These are phyloP conservation scores for Penicillium olsonii DNA, from an alignment of 2,329 filamentous ascomycete genomes.

Conservation along the genomic window DNA sequence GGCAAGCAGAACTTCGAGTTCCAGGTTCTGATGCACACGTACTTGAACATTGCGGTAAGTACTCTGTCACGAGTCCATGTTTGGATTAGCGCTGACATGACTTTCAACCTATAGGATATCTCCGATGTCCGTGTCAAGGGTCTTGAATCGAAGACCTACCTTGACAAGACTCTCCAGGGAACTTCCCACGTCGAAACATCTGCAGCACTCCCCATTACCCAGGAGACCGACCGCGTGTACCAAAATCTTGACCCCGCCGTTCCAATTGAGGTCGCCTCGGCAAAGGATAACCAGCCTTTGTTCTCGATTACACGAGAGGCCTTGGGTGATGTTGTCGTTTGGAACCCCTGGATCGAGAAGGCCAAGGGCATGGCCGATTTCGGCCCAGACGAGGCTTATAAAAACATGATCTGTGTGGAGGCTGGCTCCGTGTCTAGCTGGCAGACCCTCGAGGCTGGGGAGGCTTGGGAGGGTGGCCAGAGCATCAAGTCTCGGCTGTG, in stretches of 20 bases:
- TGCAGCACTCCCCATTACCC: constrained; percentile 66
- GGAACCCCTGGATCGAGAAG: constrained; percentile 95
- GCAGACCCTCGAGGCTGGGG: constrained; percentile 80
- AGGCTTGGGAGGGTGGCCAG: constrained; percentile 66
- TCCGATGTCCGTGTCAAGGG: constrained; percentile 70
- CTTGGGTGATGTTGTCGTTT: constrained; percentile 84
- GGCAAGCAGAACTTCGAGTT: constrained; percentile 82
- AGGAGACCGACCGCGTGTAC: constrained; percentile 89
- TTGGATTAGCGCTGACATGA: constrained; percentile 13
- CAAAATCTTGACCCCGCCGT: constrained; percentile 58
- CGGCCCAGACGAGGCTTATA: constrained; percentile 82
- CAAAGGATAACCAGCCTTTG: constrained; percentile 58
- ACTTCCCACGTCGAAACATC: constrained; percentile 66
- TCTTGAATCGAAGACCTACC: constrained; percentile 73
- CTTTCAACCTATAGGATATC: constrained; percentile 67
- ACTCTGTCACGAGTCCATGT: neutral
- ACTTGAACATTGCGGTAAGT: constrained; percentile 75
- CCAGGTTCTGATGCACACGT: constrained; percentile 88
- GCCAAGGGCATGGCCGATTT: constrained; percentile 82
- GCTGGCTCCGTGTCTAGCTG: constrained; percentile 80
- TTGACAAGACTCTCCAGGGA: constrained; percentile 77
- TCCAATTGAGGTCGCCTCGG: constrained; percentile 37
- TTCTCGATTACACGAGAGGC: constrained; percentile 82
- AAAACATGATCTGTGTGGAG: constrained; percentile 93
- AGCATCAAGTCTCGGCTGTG: constrained; percentile 50